Percentiles rank a stretch among this genome's conserved stretches.
Conservation (phyloP, 2,329 filamentous ascomycete genomes). For the Lasiodiplodia sp. region DNA sequence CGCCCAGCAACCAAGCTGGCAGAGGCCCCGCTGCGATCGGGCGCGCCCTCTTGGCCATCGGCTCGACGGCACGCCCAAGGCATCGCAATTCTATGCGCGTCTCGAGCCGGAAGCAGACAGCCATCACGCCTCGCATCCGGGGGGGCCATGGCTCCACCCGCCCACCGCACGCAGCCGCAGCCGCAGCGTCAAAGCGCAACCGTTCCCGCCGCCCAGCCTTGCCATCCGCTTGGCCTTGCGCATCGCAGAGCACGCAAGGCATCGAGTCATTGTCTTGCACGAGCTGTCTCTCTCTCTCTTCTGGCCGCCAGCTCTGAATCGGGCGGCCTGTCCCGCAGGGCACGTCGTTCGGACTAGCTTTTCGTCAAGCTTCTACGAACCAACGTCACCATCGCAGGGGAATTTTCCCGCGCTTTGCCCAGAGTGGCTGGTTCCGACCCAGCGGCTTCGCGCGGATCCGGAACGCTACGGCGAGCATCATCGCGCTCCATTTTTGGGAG, state of each 20-base stretch:
- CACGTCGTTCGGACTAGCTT: slow-evolving; percentile 18
- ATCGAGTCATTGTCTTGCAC: not conserved
- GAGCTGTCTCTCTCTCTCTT: not conserved
- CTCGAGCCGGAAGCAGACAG: slow-evolving; percentile 4
- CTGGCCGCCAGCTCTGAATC: not conserved
- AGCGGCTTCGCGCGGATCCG: slow-evolving; percentile 21
- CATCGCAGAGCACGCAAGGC: not conserved
- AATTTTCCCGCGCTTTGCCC: slow-evolving; percentile 11
- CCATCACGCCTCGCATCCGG: not conserved
- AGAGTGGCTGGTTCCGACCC: slow-evolving; percentile 19
- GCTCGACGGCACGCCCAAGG: not conserved
- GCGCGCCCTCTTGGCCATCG: slow-evolving; percentile 10
- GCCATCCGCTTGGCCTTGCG: slow-evolving; percentile 7
- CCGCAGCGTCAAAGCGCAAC: slow-evolving; percentile 19
- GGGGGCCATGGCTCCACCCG: not conserved
- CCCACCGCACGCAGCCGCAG: slow-evolving; percentile 15
- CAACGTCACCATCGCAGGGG: slow-evolving; percentile 22
- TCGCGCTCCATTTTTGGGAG: slow-evolving; percentile 3
- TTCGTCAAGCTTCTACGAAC: slow-evolving; percentile 25
- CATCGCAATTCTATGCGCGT: slow-evolving; percentile 10
- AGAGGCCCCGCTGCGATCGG: slow-evolving; percentile 9
- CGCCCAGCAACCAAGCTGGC: slow-evolving; percentile 23
- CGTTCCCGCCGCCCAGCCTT: slow-evolving; percentile 13
- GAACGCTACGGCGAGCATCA: slow-evolving; percentile 20
- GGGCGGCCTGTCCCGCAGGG: not conserved